Base-by-base conservation (phyloP, 768 basidiomycete genomes). In the Crassisporium funariophilum region DNA sequence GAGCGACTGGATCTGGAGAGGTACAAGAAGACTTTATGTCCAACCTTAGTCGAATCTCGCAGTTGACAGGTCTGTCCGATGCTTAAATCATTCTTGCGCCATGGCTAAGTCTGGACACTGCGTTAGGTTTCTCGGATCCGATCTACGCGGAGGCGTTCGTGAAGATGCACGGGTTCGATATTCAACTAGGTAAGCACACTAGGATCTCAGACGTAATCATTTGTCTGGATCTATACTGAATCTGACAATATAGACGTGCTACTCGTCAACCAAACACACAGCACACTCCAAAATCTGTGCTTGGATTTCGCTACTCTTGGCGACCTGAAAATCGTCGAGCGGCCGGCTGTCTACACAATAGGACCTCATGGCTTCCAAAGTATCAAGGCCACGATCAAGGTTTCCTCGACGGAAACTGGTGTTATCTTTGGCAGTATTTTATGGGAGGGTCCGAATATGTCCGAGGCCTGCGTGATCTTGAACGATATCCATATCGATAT, bases 401-500 rank as follows among this genome's bases (percentile, higher is more conserved):
- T 95, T 1, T 95, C 95, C 0, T 97, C 93, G 16, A 98, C 97
- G 0, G 97, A 99, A 69, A 98, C 97, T 1, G 97, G 95, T 34
- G 95, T 98, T 51, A 97, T 98, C 56, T 98, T 98, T 54, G 97
- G 97, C 13, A 95, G 91, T 62, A 98, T 98, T 50, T 83, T 95
- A 9, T 98, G 95, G 88, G 93, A 97, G 60, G 91, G 89, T 8
- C 85, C 87, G 0, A 88, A 85, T 33, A 82, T 95, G 61, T 78
- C 85, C 0, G 95, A 97, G 60, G 84, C 86, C 15, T 93, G 88
- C 61, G 95, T 98, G 29, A 95, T 99, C 42, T 66, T 98, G 63
- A 97, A 91, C 63, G 95, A 98, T 69, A 93, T 97, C 41, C 95
- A 98, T 66, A 90, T 98, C 54, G 97, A 99, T 66, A 97, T 99